Percentiles rank a stretch among this genome's conserved stretches.
Evolutionary conservation across 2,329 filamentous ascomycete species (phyloP).

Genomic region (Periconia sp.): DNA sequence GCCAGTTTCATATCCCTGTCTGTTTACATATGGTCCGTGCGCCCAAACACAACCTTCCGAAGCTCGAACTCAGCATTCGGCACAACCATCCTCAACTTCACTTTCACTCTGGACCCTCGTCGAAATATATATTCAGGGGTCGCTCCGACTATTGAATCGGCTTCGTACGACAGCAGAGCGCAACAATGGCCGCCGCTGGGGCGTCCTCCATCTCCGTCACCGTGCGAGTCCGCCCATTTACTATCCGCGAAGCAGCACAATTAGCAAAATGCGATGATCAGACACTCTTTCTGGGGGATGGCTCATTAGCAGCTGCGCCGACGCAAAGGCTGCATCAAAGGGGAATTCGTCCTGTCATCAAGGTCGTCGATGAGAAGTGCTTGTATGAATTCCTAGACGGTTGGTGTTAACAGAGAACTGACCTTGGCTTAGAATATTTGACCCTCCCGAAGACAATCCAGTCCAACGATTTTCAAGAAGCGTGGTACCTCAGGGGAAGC

Average conservation of each 20-base stretch:
- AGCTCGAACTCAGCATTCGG: conserved; percentile 29
- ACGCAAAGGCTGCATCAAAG: conserved; percentile 84
- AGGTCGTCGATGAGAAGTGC: conserved; percentile 94
- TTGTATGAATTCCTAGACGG: conserved; percentile 65
- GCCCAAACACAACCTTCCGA: conserved; percentile 27
- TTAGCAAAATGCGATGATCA: conserved; percentile 80
- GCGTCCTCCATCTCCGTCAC: conserved; percentile 59
- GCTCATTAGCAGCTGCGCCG: conserved; percentile 86
- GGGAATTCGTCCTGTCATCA: conserved; percentile 89
- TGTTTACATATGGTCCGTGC: conserved; percentile 32
- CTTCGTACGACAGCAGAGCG: conserved; percentile 15
- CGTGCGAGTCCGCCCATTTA: conserved; percentile 70
- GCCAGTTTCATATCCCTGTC: conserved; percentile 31
- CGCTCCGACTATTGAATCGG: too few relatives aligned
- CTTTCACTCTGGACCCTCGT: conserved; percentile 24
- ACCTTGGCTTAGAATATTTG: conserved; percentile 75
- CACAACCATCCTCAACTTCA: conserved; percentile 20
- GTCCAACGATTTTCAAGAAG: conserved; percentile 86
- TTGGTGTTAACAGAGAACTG: conserved; percentile 18
- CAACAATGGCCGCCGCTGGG: conserved; percentile 48
- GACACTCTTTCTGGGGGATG: conserved; percentile 93
- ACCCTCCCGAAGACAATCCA: conserved; percentile 93
- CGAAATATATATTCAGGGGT: too few relatives aligned
- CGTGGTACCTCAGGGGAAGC: conserved; percentile 79
- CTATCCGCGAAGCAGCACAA: conserved; percentile 93